A percentile compares a stretch with the other conserved stretches of the same genome.
Conservation (phyloP, 148 eudicot species). For the Rhododendron williamsianum region DNA sequence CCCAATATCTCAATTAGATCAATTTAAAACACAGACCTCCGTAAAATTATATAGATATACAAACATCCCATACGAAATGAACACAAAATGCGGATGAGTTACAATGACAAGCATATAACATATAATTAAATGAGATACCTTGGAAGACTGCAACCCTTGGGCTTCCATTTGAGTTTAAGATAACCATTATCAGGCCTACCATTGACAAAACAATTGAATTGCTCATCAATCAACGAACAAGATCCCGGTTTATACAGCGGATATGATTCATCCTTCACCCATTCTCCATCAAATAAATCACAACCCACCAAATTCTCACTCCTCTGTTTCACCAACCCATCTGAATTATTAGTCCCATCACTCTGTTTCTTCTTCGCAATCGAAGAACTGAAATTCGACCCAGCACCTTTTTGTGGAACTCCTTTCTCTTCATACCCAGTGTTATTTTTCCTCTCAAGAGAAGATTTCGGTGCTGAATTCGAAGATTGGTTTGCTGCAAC, state of each 20-base stretch:
- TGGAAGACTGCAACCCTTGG: slow-evolving; percentile 50
- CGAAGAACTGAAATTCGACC: slow-evolving; percentile 11
- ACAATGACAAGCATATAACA: neutral
- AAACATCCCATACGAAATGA: neutral
- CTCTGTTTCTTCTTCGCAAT: slow-evolving; percentile 9
- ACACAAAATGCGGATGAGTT: neutral
- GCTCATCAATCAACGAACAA: slow-evolving; percentile 63
- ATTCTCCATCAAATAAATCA: slow-evolving; percentile 62
- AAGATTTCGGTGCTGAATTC: neutral
- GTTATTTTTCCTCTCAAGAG: neutral
- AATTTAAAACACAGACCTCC: neutral
- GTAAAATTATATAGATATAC: neutral
- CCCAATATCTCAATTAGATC: neutral
- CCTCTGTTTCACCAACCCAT: neutral
- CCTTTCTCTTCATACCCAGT: neutral
- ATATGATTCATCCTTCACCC: slow-evolving; percentile 67
- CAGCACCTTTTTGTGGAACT: neutral
- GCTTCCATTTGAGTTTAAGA: slow-evolving; percentile 71
- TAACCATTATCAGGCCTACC: slow-evolving; percentile 63
- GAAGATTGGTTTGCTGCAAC: neutral
- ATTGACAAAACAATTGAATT: slow-evolving; percentile 60
- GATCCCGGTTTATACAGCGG: slow-evolving; percentile 70
- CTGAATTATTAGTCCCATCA: neutral
- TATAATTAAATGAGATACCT: slow-evolving; percentile 33
- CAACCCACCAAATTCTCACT: slow-evolving; percentile 25